These are phyloP conservation scores for Phialocephala sp. DNA, from an alignment of 2,329 filamentous ascomycete species.

Conservation along the genomic window DNA sequence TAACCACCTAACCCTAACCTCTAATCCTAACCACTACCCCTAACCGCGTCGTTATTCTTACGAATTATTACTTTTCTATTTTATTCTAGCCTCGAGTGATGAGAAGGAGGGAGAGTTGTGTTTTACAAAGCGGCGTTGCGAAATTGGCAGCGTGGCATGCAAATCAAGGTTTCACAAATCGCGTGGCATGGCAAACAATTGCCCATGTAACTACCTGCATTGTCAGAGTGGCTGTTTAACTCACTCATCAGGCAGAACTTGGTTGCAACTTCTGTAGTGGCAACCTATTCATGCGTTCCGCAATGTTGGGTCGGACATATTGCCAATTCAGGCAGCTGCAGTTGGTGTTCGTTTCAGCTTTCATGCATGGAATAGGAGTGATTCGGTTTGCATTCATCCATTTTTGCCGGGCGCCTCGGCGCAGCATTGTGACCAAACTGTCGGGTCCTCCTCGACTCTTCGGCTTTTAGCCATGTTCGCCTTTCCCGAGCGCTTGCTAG, in stretches of 20 bases:
- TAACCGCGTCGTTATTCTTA: too few relatives aligned
- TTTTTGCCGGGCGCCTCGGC: neutral
- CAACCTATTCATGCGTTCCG: neutral
- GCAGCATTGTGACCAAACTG: neutral
- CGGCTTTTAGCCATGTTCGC: neutral
- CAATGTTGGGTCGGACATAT: neutral
- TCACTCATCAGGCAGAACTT: neutral
- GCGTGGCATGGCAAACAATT: too few relatives aligned
- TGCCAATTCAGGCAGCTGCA: neutral
- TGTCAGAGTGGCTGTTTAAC: neutral
- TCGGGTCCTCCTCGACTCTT: neutral
- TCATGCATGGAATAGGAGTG: neutral
- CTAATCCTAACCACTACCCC: too few relatives aligned
- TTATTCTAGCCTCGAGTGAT: too few relatives aligned
- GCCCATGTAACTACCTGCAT: too few relatives aligned
- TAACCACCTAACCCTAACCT: too few relatives aligned
- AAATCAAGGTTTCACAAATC: too few relatives aligned
- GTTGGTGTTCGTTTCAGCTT: neutral
- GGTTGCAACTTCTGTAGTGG: neutral
- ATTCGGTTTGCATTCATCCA: neutral
- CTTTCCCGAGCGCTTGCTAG: neutral
- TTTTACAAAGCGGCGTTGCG: too few relatives aligned
- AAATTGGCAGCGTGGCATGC: too few relatives aligned
- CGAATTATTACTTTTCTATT: too few relatives aligned
- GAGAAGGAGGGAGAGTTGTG: too few relatives aligned